Percentiles rank a stretch among this genome's conserved stretches.
phyloP scores from a whole-genome alignment of 75 land plant genomes.

The Sequoia sempervirens region DNA sequence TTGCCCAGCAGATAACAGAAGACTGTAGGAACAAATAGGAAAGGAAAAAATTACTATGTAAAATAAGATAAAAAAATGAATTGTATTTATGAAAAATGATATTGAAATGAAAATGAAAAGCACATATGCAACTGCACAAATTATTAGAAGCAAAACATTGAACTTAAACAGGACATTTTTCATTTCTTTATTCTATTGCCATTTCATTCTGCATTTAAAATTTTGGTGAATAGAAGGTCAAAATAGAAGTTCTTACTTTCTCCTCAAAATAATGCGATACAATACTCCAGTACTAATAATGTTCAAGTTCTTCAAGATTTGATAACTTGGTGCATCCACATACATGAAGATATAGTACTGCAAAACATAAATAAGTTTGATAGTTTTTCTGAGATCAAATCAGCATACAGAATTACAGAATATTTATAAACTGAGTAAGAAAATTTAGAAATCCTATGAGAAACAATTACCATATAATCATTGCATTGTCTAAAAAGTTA shows the following conservation, averaged over 20 bases:
- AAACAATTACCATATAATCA: not conserved
- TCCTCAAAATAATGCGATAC: constrained; percentile 69
- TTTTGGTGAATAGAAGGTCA: not conserved
- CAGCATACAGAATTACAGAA: not conserved
- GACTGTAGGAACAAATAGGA: not conserved
- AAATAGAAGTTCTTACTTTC: constrained; percentile 33
- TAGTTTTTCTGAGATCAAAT: not conserved
- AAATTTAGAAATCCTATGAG: not conserved
- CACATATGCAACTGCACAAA: not conserved
- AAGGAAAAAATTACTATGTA: not conserved
- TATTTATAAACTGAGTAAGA: not conserved
- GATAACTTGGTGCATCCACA: constrained; percentile 94
- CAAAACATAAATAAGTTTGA: not conserved
- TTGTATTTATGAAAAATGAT: not conserved
- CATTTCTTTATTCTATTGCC: not conserved
- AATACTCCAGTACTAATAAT: constrained; percentile 84
- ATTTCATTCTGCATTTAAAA: not conserved
- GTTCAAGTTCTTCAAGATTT: constrained; percentile 83
- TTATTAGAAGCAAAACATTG: not conserved
- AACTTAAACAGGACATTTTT: not conserved
- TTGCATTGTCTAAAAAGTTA: not conserved
- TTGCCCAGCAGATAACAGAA: not conserved
- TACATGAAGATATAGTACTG: constrained; percentile 93
- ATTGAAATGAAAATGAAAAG: not conserved
- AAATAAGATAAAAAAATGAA: not conserved